Evolutionary conservation across 2,329 filamentous ascomycete genomes (phyloP).

Genomic region (Ophiostoma sp.): DNA sequence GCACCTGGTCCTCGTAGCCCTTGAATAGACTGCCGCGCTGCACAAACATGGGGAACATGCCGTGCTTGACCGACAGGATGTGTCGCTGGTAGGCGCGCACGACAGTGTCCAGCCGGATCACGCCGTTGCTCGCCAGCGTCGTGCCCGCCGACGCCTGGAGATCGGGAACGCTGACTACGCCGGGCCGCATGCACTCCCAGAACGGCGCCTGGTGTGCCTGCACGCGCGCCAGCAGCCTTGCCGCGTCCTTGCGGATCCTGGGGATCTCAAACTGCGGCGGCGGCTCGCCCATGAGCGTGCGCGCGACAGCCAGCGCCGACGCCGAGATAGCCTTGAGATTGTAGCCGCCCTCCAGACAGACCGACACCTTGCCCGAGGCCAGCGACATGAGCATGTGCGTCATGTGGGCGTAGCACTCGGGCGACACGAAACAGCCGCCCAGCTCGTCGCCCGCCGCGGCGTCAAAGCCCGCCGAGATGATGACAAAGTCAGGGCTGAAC

Average conservation of each 20-base stretch:
- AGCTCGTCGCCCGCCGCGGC: slow-evolving; percentile 90
- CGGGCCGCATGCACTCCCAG: slow-evolving; percentile 83
- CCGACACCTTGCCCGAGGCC: slow-evolving; percentile 80
- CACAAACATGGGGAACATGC: slow-evolving; percentile 76
- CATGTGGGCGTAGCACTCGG: slow-evolving; percentile 93
- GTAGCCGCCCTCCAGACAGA: slow-evolving; percentile 93
- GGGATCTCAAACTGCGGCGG: slow-evolving; percentile 59
- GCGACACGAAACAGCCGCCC: slow-evolving; percentile 87
- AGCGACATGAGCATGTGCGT: slow-evolving; percentile 98
- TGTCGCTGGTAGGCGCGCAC: slow-evolving; percentile 72
- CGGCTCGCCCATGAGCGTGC: slow-evolving; percentile 91
- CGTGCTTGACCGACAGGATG: slow-evolving; percentile 62
- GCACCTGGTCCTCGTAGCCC: slow-evolving; percentile 78
- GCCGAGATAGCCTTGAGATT: slow-evolving; percentile 89
- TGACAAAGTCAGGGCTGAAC: slow-evolving; percentile 89
- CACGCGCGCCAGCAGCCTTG: slow-evolving; percentile 52
- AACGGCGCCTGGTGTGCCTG: slow-evolving; percentile 61
- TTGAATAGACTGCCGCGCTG: slow-evolving; percentile 66
- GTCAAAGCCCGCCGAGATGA: slow-evolving; percentile 93
- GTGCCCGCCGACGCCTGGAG: slow-evolving; percentile 35
- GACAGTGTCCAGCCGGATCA: slow-evolving; percentile 69
- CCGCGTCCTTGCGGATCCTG: slow-evolving; percentile 53
- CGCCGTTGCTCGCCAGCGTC: slow-evolving; percentile 36
- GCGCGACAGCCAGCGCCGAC: slow-evolving; percentile 84
- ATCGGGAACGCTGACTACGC: slow-evolving; percentile 51